These are phyloP conservation scores for Paecilomyces formosus DNA, from an alignment of 2,329 filamentous ascomycete species.

Conservation along the genomic window DNA sequence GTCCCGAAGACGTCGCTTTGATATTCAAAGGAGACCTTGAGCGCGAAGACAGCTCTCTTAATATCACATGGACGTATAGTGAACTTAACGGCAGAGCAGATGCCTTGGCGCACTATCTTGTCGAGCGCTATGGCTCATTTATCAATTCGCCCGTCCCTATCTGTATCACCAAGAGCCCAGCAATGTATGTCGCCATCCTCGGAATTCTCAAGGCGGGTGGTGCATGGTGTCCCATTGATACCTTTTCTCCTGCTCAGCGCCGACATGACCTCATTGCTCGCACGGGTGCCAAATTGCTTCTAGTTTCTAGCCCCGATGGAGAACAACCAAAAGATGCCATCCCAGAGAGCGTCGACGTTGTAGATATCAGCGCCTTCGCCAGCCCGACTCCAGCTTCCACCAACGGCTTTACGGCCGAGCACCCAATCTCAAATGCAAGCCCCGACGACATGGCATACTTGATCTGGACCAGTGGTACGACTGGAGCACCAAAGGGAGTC, in stretches of 20 bases:
- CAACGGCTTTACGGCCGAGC: neutral
- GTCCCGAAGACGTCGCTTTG: constrained; percentile 19
- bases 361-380: constrained; percentile 21
- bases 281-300: constrained; percentile 22
- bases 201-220: constrained; percentile 36
- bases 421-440: neutral
- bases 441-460: constrained; percentile 24
- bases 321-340: constrained; percentile 16
- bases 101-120: constrained; percentile 21
- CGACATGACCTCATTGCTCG: constrained; percentile 32
- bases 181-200: constrained; percentile 34
- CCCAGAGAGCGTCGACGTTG: constrained; percentile 16
- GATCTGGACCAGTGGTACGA: constrained; percentile 34
- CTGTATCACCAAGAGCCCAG: constrained; percentile 32
- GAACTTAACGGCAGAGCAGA: constrained; percentile 29
- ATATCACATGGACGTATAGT: constrained; percentile 23
- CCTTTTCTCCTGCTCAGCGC: constrained; percentile 29
- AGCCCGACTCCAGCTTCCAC: neutral
- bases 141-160: constrained; percentile 24
- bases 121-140: constrained; percentile 16
- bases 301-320: constrained; percentile 17
- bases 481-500: constrained; percentile 32
- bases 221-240: constrained; percentile 36
- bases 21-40: constrained; percentile 22
- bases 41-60: constrained; percentile 7